Evolutionary conservation across 2,329 filamentous ascomycete species (phyloP), one percentile per base, ranked within the genome.

Genomic region (Neofusicoccum sp.): DNA sequence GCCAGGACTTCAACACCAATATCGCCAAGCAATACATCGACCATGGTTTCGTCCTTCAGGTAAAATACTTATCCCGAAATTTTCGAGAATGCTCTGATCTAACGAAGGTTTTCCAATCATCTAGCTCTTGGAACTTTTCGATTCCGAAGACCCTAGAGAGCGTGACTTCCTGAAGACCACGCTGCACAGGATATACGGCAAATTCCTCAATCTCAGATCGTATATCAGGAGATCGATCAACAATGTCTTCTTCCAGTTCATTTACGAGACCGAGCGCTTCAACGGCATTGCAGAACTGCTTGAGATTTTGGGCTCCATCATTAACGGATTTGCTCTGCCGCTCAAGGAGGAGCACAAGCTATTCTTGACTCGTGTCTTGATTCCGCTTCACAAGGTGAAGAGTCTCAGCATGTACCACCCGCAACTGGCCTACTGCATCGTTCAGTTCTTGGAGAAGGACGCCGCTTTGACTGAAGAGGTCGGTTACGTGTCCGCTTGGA

Each of bases 171-270:
- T 99, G 66, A 99, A 99, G 82, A 99, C 95, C 0, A 99, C 95
- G 0, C 82, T 99, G 60, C 95, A 99, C 78, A 87, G 95, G 64
- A 99, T 99, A 73, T 99, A 99, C 73, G 95, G 95, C 71, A 99
- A 99, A 80, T 99, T 99, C 78, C 84, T 99, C 69, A 99, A 99
- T 75, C 83, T 99, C 64, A 89, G 95, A 63, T 98, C 95, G 31
- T 99, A 96, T 76, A 99, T 99, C 72, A 86, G 95, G 72, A 87
- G 95, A 69, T 99, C 95, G 61, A 99, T 99, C 84, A 99, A 99
- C 85, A 98, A 99, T 71, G 95, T 99, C 69, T 99, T 99, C 80
- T 99, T 99, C 84, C 95, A 99, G 73, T 99, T 99, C 76, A 93
- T 92, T 63, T 99, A 99, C 75, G 95, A 99, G 78, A 99, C 95